phyloP scores from a whole-genome alignment of 2,329 filamentous ascomycete species.

The Trichophyton mentagrophytes region DNA sequence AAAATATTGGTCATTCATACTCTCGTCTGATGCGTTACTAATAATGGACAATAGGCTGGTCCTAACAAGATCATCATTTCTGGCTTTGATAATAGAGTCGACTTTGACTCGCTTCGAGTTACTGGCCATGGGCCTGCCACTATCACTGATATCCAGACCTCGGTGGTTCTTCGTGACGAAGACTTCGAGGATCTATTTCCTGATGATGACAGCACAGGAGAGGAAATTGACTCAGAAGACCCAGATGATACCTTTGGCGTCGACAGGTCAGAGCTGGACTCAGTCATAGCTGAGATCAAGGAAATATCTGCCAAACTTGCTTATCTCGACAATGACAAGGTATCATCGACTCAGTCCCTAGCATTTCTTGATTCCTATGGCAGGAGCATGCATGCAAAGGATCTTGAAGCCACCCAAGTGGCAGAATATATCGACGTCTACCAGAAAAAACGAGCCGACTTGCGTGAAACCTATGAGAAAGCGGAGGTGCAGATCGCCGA shows the following conservation, averaged over 20 bases:
- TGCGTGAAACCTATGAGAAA: conserved; percentile 17
- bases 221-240: conserved; percentile 19
- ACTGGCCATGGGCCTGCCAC: conserved; percentile 46
- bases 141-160: conserved; percentile 51
- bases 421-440: conserved; percentile 26
- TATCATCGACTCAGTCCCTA: conserved; percentile 16
- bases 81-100: conserved; percentile 42
- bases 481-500: conserved; percentile 18
- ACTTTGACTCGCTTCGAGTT: conserved; percentile 47
- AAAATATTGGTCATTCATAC: too few species aligned
- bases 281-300: conserved; percentile 21
- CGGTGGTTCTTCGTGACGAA: conserved; percentile 44
- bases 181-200: conserved; percentile 43
- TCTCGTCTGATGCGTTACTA: too few species aligned
- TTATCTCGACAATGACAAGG: conserved; percentile 19
- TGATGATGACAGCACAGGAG: conserved; percentile 18
- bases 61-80: conserved; percentile 45
- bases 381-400: conserved; percentile 19
- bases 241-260: conserved; percentile 10
- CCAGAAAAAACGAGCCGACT: conserved; percentile 17
- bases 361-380: conserved; percentile 27
- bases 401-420: conserved; percentile 22
- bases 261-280: conserved; percentile 13
- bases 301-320: conserved; percentile 22
- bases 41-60: conserved; percentile 32